These are phyloP conservation scores for Coniferiporia sulphurascens DNA, from an alignment of 1,284 basidiomycete genomes.

Conservation along the genomic window DNA sequence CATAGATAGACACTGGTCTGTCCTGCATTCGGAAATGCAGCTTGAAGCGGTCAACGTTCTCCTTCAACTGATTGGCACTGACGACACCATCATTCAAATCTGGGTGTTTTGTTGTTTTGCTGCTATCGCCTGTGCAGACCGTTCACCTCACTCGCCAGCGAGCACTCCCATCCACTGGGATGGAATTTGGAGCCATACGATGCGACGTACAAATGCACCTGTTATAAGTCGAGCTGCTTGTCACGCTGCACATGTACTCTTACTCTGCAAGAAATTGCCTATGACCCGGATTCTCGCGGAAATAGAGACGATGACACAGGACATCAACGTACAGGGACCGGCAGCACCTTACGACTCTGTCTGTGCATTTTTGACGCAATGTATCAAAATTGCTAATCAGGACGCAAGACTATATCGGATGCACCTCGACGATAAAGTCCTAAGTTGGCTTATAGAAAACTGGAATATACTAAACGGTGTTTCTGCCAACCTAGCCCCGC, in stretches of 20 bases:
- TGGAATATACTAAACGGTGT: slow-evolving; percentile 45
- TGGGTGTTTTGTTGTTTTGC: slow-evolving; percentile 82
- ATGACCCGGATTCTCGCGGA: slow-evolving; percentile 56
- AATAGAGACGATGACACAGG: slow-evolving; percentile 70
- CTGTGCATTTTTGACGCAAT: slow-evolving; percentile 70
- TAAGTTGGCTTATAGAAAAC: slow-evolving; percentile 76
- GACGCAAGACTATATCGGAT: slow-evolving; percentile 79
- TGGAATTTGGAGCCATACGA: slow-evolving; percentile 75
- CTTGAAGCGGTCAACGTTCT: slow-evolving; percentile 51
- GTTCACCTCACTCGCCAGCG: slow-evolving; percentile 3
- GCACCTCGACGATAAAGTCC: slow-evolving; percentile 78
- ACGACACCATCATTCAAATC: slow-evolving; percentile 64
- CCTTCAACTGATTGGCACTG: slow-evolving; percentile 55
- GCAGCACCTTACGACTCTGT: slow-evolving; percentile 81
- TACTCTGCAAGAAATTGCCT: slow-evolving; percentile 45
- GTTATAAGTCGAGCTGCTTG: slow-evolving; percentile 75
- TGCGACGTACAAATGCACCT: slow-evolving; percentile 65
- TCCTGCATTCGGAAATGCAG: slow-evolving; percentile 54
- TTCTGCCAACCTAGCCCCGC: slow-evolving; percentile 22
- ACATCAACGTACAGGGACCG: slow-evolving; percentile 86
- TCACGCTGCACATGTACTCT: slow-evolving; percentile 61
- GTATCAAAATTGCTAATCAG: slow-evolving; percentile 63
- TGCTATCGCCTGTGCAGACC: slow-evolving; percentile 54
- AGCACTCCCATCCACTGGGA: slow-evolving; percentile 52
- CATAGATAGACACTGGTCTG: slow-evolving; percentile 68